Conservation (phyloP, 2,329 filamentous ascomycete species). For the Xylariaceae sp. region DNA sequence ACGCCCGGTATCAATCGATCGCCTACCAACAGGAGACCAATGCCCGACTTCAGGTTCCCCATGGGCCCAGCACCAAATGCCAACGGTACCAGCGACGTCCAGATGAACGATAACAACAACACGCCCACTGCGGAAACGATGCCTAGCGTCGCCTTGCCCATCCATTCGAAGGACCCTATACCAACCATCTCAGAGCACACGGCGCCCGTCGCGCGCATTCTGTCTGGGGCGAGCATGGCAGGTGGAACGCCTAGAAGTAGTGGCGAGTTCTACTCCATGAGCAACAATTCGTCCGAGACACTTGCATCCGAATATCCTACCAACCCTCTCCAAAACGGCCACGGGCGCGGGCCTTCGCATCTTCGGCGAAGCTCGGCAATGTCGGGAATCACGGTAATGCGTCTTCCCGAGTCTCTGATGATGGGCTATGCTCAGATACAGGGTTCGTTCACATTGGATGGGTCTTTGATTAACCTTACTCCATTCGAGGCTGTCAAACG, state of each 20-base stretch:
- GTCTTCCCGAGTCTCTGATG: constrained; percentile 76
- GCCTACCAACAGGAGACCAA: constrained; percentile 40
- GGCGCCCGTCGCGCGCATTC: constrained; percentile 63
- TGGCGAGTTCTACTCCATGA: constrained; percentile 90
- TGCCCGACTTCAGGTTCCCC: constrained; percentile 59
- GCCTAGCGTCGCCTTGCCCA: constrained; percentile 37
- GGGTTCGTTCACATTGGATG: constrained; percentile 88
- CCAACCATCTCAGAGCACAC: constrained; percentile 56
- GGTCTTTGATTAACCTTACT: constrained; percentile 81
- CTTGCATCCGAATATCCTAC: constrained; percentile 82
- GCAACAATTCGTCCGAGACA: constrained; percentile 93
- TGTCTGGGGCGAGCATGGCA: constrained; percentile 73
- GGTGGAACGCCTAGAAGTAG: constrained; percentile 84
- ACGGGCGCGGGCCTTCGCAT: constrained; percentile 41
- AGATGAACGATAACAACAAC: constrained; percentile 37
- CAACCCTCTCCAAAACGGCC: constrained; percentile 38
- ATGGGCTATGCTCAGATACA: constrained; percentile 97
- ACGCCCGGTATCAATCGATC: constrained; percentile 40
- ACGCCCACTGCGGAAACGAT: constrained; percentile 37
- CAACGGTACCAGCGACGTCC: constrained; percentile 29
- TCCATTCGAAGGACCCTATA: constrained; percentile 43
- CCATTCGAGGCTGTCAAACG: constrained; percentile 96
- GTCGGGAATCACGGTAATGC: constrained; percentile 40
- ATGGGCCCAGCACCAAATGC: constrained; percentile 43
- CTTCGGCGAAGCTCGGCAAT: constrained; percentile 47